Percentiles rank a stretch among this genome's conserved stretches.
Conservation (phyloP, 371 early-diverging fungal species). For the Mucor plumbeus region DNA sequence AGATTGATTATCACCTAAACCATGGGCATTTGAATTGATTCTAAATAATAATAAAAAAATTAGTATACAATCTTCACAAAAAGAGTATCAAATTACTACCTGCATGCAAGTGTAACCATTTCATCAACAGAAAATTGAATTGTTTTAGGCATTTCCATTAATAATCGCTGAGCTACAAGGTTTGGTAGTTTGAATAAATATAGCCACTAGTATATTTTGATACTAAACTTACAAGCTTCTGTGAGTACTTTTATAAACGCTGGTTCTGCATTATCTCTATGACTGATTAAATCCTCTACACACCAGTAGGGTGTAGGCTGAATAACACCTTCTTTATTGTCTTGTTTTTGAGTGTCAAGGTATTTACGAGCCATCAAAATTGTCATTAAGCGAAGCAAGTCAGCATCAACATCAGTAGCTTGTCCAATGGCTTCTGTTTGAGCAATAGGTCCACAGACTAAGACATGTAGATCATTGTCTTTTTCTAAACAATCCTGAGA, state of each 20-base stretch:
- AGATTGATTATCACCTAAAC: constrained; percentile 56
- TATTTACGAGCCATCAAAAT: constrained; percentile 51
- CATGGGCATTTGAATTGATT: constrained; percentile 67
- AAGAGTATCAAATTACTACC: constrained; percentile 27
- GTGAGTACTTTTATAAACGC: constrained; percentile 55
- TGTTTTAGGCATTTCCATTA: constrained; percentile 53
- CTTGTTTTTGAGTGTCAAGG: constrained; percentile 29
- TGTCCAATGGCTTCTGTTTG: constrained; percentile 54
- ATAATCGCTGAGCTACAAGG: constrained; percentile 34
- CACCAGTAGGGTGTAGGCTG: constrained; percentile 53
- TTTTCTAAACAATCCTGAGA: constrained; percentile 56
- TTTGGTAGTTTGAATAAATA: background rate
- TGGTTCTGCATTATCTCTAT: constrained; percentile 59
- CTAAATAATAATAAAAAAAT: constrained; percentile 12
- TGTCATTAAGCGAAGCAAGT: constrained; percentile 58
- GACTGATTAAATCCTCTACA: constrained; percentile 66
- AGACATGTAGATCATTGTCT: constrained; percentile 49
- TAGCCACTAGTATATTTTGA: background rate
- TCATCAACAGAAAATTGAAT: constrained; percentile 54
- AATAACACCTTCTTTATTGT: background rate
- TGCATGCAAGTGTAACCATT: constrained; percentile 66
- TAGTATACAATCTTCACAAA: background rate
- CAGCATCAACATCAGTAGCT: constrained; percentile 58
- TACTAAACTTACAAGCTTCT: constrained; percentile 49
- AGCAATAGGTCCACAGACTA: constrained; percentile 56